A percentile compares a stretch with the other conserved stretches of the same genome.
Conservation (phyloP, 352 stramenopile species). For the Aphanomyces cochlioides region DNA sequence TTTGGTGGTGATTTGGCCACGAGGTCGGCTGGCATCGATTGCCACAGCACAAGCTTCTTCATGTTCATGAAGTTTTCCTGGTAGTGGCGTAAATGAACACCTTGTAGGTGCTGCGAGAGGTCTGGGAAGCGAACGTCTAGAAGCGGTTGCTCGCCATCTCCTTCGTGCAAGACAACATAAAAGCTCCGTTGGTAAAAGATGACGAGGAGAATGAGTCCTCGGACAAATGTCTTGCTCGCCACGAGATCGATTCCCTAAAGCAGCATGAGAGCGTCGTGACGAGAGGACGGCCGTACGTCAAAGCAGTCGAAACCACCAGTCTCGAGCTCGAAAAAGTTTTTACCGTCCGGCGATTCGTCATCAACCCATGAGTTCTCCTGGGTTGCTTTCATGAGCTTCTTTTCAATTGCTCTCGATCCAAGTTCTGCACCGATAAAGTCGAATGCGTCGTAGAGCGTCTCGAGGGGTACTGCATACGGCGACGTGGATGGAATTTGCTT, state of each 20-base stretch:
- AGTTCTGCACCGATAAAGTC: constrained; percentile 84
- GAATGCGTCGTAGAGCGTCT: constrained; percentile 79
- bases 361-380: constrained; percentile 90
- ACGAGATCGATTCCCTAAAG: constrained; percentile 60
- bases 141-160: constrained; percentile 88
- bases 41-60: constrained; percentile 93
- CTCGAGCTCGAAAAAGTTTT: constrained; percentile 94
- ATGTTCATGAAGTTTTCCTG: constrained; percentile 76
- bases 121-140: constrained; percentile 93
- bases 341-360: constrained; percentile 43
- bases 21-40: constrained; percentile 49
- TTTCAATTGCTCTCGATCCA: constrained; percentile 67
- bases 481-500: constrained; percentile 67
- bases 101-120: constrained; percentile 84
- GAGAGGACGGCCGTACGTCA: constrained; percentile 37
- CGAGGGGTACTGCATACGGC: constrained; percentile 62
- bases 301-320: constrained; percentile 83
- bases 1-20: constrained; percentile 64
- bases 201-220: constrained; percentile 70
- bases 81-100: constrained; percentile 83
- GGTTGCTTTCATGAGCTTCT: constrained; percentile 82
- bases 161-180: constrained; percentile 88
- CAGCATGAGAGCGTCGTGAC: no score
- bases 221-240: constrained; percentile 85
- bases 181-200: constrained; percentile 88